Evolutionary conservation across 2,329 filamentous ascomycete species (phyloP), one percentile per base, ranked within the genome.

Genomic region (Dissoconium aciculare): DNA sequence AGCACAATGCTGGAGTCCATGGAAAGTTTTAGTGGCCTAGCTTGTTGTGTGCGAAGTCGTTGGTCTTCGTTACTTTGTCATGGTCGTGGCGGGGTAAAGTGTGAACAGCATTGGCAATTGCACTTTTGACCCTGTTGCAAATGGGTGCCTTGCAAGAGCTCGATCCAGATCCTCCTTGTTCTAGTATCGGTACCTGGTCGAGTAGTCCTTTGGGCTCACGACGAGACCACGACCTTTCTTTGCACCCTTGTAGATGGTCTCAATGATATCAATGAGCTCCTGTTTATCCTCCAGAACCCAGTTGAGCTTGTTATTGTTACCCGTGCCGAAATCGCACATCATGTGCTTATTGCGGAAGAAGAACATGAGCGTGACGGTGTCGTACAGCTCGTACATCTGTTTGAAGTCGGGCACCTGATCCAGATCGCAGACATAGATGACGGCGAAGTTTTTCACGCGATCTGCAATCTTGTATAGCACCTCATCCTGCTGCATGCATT

Each of bases 301-400:
- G 54, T 94, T 94, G 45, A 94, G 66, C 58, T 95, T 95, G 57
- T 98, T 98, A 59, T 98, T 98, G 62, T 98, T 93, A 42, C 89
- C 89, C 2, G 89, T 98, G 27, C 87, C 87, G 46, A 94, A 84
- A 70, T 95, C 87, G 56, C 80, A 83, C 80, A 91, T 92, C 74
- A 95, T 95, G 60, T 94, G 84, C 57, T 98, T 98, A 56, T 98
- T 98, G 39, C 87, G 74, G 65, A 85, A 93, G 67, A 93, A 93
- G 65, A 82, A 92, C 80, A 94, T 94, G 57, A 95, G 75, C 3
- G 89, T 92, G 61, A 85, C 82, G 1, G 84, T 75, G 53, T 98
- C 81, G 63, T 89, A 58, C 27, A 57, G 48, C 48, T 66, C 74
- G 65, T 94, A 94, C 87, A 95, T 95, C 50, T 79, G 73, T 54